Evolutionary conservation across 345 rosid species (phyloP).

Genomic region (Linum tenue): DNA sequence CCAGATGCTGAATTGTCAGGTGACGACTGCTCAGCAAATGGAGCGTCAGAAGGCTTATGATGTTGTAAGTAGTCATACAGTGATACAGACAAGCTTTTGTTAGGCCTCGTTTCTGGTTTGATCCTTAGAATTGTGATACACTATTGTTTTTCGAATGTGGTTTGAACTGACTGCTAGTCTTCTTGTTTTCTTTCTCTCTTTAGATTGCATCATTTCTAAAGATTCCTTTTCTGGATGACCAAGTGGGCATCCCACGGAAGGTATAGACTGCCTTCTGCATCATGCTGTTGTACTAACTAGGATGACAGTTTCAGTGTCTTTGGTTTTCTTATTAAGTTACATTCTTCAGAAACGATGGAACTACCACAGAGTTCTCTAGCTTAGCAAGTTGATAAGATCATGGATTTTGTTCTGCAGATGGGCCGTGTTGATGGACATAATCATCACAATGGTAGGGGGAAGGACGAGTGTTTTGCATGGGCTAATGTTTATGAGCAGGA

Average conservation of each 20-base stretch:
- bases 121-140: neutral
- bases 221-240: conserved; percentile 77
- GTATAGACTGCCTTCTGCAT: conserved; percentile 18
- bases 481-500: conserved; percentile 53
- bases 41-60: conserved; percentile 86
- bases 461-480: conserved; percentile 60
- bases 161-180: neutral
- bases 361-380: neutral
- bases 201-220: conserved; percentile 80
- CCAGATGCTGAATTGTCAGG: conserved; percentile 74
- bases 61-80: conserved; percentile 33
- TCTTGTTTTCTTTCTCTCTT: neutral
- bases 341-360: neutral
- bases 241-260: conserved; percentile 68
- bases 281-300: neutral
- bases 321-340: no score
- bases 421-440: conserved; percentile 65
- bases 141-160: neutral
- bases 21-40: conserved; percentile 60
- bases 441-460: conserved; percentile 33
- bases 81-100: neutral
- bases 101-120: neutral
- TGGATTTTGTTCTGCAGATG: conserved; percentile 31
- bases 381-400: neutral
- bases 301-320: neutral